Base-by-base conservation (phyloP, 2,329 filamentous ascomycete genomes). In the Beauveria australis region DNA sequence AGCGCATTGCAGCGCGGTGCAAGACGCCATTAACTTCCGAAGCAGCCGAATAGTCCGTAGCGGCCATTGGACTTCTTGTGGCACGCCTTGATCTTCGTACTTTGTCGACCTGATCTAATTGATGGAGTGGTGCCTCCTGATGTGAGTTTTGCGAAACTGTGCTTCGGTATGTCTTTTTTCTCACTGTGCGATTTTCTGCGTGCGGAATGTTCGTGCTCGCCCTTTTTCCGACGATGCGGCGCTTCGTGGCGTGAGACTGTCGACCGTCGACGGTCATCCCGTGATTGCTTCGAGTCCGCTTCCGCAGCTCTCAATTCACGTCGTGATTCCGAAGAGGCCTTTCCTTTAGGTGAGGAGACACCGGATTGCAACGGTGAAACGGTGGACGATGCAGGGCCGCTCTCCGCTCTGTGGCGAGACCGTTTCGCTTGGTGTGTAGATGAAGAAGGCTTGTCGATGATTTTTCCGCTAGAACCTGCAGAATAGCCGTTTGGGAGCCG, bases 391-490 rank as follows among this genome's bases (percentile, higher is more conserved):
- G 44, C 16, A 8, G 30, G 49, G 14, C 58, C 51, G 19, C 19
- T 61, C 9, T 61, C 59, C 33, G 53, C 26, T 46, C 52, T 12
- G 28, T 56, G 52, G 30, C 58, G 51, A 22, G 41, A 28, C 30
- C 12, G 19, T 22, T 53, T 60, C 9, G 28, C 18, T 48, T 26
- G 51, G 22, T 24, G 28, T 5, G 41, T 41, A 40, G n/a, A 51
- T 5, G 47, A 19, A 24, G 58, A 10, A 37, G 51, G n/a, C 12
- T 37, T 52, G 5, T 54, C 30, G 8, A 49, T 41, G 16, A 46
- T 22, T 24, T 47, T 53, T 54, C 41, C 37, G n/a, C 49, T 43
- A 33, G 91, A 65, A 14, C 37, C 19, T 4, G 49, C 28, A 2
- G 49, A 40, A 37, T 52, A 52, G 16, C 49, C 49, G 18, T 47